Conservation (phyloP, 257 asterid species). For the Ilex asprella region DNA sequence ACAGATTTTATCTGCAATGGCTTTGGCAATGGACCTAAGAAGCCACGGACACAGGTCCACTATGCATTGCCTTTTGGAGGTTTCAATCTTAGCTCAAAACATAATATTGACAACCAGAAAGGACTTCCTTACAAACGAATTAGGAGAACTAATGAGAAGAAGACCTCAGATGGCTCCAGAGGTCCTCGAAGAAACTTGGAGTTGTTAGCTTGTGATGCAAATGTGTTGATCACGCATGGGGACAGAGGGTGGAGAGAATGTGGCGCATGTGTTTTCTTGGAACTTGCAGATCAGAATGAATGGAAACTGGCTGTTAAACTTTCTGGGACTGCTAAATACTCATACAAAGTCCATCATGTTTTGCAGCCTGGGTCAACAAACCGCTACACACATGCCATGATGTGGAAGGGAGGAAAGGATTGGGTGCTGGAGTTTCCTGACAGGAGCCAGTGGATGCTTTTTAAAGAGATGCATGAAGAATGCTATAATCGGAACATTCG, state of each 20-base stretch:
- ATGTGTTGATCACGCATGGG: constrained; percentile 62
- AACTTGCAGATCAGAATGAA: constrained; percentile 74
- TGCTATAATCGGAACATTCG: constrained; percentile 85
- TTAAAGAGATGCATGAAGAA: constrained; percentile 95
- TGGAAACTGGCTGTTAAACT: constrained; percentile 75
- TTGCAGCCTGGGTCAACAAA: constrained; percentile 90
- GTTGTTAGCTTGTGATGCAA: constrained; percentile 53
- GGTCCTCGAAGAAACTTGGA: constrained; percentile 54
- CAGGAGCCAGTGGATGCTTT: constrained; percentile 82
- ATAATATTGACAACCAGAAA: constrained; percentile 43
- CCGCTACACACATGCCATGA: constrained; percentile 93
- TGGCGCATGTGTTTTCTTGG: constrained; percentile 69
- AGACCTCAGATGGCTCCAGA: constrained; percentile 47
- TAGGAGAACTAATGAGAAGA: constrained; percentile 85
- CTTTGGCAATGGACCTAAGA: constrained; percentile 78
- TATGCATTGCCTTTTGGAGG: constrained; percentile 75
- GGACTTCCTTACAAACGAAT: constrained; percentile 73
- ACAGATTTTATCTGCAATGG: constrained; percentile 39
- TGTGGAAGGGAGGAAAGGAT: constrained; percentile 99
- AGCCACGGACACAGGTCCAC: constrained; percentile 87
- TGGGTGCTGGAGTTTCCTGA: constrained; percentile 94
- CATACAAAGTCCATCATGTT: constrained; percentile 61
- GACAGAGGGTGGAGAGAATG: constrained; percentile 94
- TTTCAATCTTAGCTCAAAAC: constrained; percentile 41
- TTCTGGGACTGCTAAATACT: constrained; percentile 66